Conservation (phyloP, 768 basidiomycete species). For the Cystobasidium tubakii region DNA sequence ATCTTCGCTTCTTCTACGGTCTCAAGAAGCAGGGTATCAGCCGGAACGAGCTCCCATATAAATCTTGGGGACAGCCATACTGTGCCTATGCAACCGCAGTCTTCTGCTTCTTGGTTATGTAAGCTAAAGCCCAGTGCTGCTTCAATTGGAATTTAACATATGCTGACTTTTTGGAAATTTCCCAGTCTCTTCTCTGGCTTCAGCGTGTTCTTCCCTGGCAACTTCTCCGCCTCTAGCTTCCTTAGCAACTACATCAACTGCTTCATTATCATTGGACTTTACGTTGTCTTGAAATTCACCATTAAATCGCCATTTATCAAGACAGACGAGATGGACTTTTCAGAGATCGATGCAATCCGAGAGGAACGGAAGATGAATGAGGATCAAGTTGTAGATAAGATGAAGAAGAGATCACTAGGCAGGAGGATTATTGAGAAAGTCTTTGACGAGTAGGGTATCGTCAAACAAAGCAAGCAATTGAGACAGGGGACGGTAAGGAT, state of each 20-base stretch:
- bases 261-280: neutral
- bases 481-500: too few relatives aligned
- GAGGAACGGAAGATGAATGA: conserved; percentile 4
- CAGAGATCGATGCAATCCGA: neutral
- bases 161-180: neutral
- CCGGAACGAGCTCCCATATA: conserved; percentile 65
- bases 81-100: conserved; percentile 46
- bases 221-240: neutral
- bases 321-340: conserved; percentile 6
- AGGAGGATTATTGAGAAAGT: neutral
- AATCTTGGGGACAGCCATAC: conserved; percentile 57
- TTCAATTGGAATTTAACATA: too few relatives aligned
- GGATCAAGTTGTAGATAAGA: neutral
- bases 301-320: neutral
- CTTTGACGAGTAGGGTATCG: neutral
- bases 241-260: neutral
- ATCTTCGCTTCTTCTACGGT: conserved; percentile 78
- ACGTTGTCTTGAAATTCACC: neutral
- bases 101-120: conserved; percentile 8
- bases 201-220: conserved; percentile 1
- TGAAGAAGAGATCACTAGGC: neutral
- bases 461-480: too few relatives aligned
- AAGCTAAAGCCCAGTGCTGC: neutral
- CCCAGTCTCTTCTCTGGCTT: conserved; percentile 9
- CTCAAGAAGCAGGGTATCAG: conserved; percentile 72